These are phyloP conservation scores for Claviceps sp. DNA, from an alignment of 2,329 filamentous ascomycete species.

Conservation along the genomic window DNA sequence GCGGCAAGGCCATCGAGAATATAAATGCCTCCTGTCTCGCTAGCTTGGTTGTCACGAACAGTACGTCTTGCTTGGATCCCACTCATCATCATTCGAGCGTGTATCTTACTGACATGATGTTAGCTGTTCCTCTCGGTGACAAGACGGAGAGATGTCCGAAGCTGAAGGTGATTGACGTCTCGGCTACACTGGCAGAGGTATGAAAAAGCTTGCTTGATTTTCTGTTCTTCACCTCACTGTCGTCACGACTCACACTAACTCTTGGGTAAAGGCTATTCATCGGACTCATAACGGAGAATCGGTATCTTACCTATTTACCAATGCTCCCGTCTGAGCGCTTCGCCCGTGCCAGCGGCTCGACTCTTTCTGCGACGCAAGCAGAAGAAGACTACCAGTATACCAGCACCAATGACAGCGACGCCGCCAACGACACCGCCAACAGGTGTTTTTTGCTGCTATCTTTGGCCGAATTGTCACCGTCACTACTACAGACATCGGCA, in stretches of 20 bases:
- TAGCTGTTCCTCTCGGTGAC: slow-evolving; percentile 44
- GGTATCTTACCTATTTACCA: slow-evolving; percentile 56
- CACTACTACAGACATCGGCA: neutral
- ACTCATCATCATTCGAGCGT: neutral
- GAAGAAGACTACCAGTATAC: no score
- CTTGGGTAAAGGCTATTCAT: slow-evolving; percentile 43
- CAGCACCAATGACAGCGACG: no score
- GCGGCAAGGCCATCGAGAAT: slow-evolving; percentile 75
- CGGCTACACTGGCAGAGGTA: slow-evolving; percentile 60
- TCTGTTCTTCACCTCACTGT: neutral
- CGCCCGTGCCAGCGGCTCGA: no score
- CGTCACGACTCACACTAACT: neutral
- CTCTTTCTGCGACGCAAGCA: no score
- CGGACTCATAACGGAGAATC: slow-evolving; percentile 54
- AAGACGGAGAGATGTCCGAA: slow-evolving; percentile 68
- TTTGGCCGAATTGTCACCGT: no score
- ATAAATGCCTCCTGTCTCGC: slow-evolving; percentile 66
- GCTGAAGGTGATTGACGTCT: slow-evolving; percentile 85
- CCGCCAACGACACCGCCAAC: no score
- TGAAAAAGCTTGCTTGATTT: slow-evolving; percentile 2
- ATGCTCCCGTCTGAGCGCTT: slow-evolving; percentile 38
- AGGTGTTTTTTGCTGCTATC: no score
- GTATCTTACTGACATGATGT: slow-evolving; percentile 11
- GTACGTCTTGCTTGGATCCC: slow-evolving; percentile 16
- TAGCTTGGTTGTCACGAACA: slow-evolving; percentile 83